Conservation (phyloP, 2,329 filamentous ascomycete species). For the Cryphonectria carpinicola region DNA sequence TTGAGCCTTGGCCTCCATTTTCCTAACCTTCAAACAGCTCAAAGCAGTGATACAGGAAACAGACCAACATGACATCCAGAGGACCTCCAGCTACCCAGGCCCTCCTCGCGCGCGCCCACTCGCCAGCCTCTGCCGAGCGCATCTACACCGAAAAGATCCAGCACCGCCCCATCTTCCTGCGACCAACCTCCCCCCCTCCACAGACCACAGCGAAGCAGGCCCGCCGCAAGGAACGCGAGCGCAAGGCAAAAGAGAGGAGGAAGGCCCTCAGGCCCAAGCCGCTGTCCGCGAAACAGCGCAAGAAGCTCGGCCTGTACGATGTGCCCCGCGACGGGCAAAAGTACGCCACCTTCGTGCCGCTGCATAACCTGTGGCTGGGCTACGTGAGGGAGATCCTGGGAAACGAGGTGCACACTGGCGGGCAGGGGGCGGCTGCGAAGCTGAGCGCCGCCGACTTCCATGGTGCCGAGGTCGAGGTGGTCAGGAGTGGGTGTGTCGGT, state of each 20-base stretch:
- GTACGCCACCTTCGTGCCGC: constrained; percentile 75
- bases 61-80: constrained; percentile 23
- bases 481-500: constrained; percentile 77
- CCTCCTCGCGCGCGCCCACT: constrained; percentile 79
- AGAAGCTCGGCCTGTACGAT: constrained; percentile 72
- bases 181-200: constrained; percentile 71
- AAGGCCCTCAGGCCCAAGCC: constrained; percentile 62
- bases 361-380: constrained; percentile 79
- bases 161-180: constrained; percentile 78
- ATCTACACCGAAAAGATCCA: constrained; percentile 85
- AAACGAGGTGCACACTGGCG: constrained; percentile 58
- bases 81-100: constrained; percentile 55
- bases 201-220: constrained; percentile 61
- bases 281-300: constrained; percentile 79
- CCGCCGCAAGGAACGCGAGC: constrained; percentile 54
- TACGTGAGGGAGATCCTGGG: constrained; percentile 86
- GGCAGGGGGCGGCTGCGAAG: constrained; percentile 68
- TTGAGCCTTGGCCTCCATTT: neutral
- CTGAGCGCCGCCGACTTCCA: constrained; percentile 88
- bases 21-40: neutral
- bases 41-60: neutral
- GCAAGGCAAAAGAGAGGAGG: constrained; percentile 51
- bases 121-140: constrained; percentile 68
- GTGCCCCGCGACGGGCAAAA: constrained; percentile 70
- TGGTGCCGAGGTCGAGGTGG: constrained; percentile 81